Percentiles rank a stretch among this genome's conserved stretches.
phyloP scores from a whole-genome alignment of 192 early-diverging fungal species.

The Piromyces sp. region DNA sequence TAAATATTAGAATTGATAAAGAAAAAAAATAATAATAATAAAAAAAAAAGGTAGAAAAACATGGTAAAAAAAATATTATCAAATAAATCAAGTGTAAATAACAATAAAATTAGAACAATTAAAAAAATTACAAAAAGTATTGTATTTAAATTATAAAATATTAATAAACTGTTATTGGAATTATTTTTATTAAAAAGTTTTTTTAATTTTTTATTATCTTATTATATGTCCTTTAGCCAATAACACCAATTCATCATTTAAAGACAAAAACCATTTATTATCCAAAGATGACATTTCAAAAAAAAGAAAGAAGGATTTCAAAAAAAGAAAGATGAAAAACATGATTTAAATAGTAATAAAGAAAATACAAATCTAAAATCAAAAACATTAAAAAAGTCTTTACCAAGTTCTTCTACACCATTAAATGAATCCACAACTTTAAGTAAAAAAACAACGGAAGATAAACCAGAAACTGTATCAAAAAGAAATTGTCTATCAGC shows the following conservation, averaged over 20 bases:
- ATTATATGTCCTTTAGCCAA: background rate
- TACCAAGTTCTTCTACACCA: background rate
- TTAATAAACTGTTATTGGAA: background rate
- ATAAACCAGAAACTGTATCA: background rate
- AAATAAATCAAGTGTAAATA: background rate
- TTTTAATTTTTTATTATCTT: no score
- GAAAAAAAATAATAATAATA: no score
- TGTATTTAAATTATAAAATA: background rate
- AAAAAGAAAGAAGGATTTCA: background rate
- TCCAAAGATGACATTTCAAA: background rate
- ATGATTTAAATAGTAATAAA: background rate
- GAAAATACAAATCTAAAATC: background rate
- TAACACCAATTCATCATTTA: background rate
- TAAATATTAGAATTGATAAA: no score
- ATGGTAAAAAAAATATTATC: background rate
- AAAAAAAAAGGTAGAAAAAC: no score
- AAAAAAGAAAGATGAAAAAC: background rate
- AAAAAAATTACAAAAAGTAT: background rate
- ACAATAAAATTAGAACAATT: background rate
- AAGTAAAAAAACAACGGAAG: background rate
- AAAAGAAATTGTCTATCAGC: background rate
- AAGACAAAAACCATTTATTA: background rate
- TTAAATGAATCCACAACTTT: background rate
- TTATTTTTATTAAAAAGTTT: no score
- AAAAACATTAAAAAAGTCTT: background rate